Evolutionary conservation across 176 grass and related monocot species (phyloP).

Genomic region (Musa schizocarpa): DNA sequence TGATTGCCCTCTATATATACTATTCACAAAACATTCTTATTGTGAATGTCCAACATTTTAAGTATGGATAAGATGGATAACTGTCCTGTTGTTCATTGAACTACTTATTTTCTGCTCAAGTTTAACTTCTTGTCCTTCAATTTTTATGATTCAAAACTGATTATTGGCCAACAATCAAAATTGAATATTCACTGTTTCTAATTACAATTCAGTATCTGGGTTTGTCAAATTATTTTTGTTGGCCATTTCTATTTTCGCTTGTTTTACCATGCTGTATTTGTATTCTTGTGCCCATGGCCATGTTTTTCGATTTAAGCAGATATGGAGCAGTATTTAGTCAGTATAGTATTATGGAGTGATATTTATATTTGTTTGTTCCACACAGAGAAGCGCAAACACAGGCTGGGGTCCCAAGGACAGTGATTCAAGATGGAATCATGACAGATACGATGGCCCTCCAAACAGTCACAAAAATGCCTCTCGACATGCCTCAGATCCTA

Average conservation of each 20-base stretch:
- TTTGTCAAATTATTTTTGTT: neutral
- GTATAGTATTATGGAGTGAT: neutral
- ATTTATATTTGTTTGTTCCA: neutral
- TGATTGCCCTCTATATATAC: neutral
- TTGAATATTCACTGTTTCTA: neutral
- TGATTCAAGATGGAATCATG: slow-evolving; percentile 36
- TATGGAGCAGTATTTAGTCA: neutral
- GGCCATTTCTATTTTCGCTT: neutral
- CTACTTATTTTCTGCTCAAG: neutral
- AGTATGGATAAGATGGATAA: neutral
- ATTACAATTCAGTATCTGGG: neutral
- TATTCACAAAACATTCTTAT: neutral
- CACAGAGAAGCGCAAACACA: slow-evolving; percentile 50
- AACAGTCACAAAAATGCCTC: slow-evolving; percentile 28
- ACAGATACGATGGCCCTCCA: slow-evolving; percentile 33
- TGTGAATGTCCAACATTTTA: neutral
- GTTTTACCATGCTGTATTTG: neutral
- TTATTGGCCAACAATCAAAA: neutral
- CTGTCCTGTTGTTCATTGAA: neutral
- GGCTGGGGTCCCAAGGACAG: slow-evolving; percentile 53
- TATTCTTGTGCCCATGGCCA: too few species aligned
- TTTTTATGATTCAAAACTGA: neutral
- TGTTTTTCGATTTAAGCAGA: neutral
- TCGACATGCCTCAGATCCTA: neutral
- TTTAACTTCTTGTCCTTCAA: neutral